Conservation (phyloP, 129 eudicot species). For the Tagetes patula region DNA sequence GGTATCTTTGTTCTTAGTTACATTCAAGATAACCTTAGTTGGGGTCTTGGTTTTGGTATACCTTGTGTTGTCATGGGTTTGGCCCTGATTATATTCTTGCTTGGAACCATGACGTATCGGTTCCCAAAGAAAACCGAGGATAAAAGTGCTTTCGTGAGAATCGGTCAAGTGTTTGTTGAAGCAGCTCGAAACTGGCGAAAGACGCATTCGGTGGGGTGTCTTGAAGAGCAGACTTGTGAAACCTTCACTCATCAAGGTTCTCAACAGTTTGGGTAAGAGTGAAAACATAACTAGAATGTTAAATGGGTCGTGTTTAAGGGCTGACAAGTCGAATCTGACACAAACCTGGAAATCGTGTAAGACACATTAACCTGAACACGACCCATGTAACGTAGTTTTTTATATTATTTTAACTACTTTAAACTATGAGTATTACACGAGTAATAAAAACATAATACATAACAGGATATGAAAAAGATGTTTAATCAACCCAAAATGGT, state of each 20-base stretch:
- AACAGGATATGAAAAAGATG: no score
- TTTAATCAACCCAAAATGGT: no score
- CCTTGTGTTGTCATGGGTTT: constrained; percentile 49
- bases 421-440: background rate
- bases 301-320: background rate
- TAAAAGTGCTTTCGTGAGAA: constrained; percentile 40
- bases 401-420: background rate
- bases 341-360: background rate
- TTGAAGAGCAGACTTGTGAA: constrained; percentile 35
- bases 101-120: constrained; percentile 57
- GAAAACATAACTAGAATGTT: background rate
- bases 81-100: constrained; percentile 41
- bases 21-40: constrained; percentile 59
- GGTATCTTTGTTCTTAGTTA: constrained; percentile 43
- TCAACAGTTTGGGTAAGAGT: constrained; percentile 36
- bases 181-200: constrained; percentile 45
- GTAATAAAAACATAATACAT: no score
- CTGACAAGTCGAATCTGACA: background rate
- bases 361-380: background rate
- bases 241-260: constrained; percentile 33
- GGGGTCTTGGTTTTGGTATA: constrained; percentile 67
- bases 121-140: constrained; percentile 35
- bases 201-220: constrained; percentile 17
- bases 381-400: background rate
- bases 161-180: constrained; percentile 41